Evolutionary conservation across 768 basidiomycete genomes (phyloP), one percentile per base, ranked within the genome.

Genomic region (Artomyces pyxidatus): DNA sequence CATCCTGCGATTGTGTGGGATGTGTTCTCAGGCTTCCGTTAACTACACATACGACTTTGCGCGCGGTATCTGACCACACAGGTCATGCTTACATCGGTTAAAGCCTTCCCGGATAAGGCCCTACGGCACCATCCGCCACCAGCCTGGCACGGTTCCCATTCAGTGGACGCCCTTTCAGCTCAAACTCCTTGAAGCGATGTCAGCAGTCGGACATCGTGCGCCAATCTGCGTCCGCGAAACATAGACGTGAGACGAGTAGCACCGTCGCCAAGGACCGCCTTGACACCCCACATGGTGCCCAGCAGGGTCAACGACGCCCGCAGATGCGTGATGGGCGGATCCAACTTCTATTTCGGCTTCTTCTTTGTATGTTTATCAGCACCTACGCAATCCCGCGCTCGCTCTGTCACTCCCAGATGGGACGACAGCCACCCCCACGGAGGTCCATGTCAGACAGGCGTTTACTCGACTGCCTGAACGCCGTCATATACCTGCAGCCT

Each of bases 401-500:
- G 39, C 9, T 22, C 38, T 21, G 38, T 39, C 10, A 39, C 10
- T 9, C 19, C 38, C 19, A 8, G 8, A 40, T 40, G 9, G 14
- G 8, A 9, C 14, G 21, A 16, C 17, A n/a, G 38, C 38, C 17
- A 9, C 32, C 9, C 38, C 9, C 38, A 22, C 38, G 21, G 21
- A 14, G 12, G 39, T 41, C 39, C 21, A 14, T 21, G 39, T 21
- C 17, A 10, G n/a, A 25, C 39, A 25, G 2, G 23, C 23, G 27
- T 38, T 48, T 52, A 68, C 37, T 85, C 83, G 37, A 92, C 70
- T 16, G 86, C 94, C 68, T 98, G 95, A 42, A 87, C 83, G 45
- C 93, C 94, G 58, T 88, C 85, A 67, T 97, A 97, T 25, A 72
- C 76, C 10, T 84, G 80, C 58, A 97, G 68, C 46, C 77, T 71